Evolutionary conservation across 169 alveolate genomes (phyloP).

Genomic region (Plasmodium fragile): DNA sequence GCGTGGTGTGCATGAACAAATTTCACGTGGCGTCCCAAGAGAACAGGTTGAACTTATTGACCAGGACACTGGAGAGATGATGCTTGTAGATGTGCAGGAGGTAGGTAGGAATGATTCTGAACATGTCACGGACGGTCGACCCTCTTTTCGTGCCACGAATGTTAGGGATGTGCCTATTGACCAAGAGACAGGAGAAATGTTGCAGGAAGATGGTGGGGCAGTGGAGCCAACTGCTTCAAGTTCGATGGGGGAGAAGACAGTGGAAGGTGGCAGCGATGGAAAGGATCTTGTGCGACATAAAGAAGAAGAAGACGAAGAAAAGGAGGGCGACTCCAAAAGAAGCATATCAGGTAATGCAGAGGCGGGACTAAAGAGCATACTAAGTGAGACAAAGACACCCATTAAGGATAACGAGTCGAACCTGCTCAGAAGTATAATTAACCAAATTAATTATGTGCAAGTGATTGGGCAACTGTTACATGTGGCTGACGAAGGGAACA

Average conservation of each 20-base stretch:
- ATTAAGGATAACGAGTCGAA: not conserved
- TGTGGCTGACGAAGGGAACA: not conserved
- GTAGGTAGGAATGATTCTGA: not conserved
- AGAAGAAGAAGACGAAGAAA: not conserved
- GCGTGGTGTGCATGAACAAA: not conserved
- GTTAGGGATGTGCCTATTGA: not conserved
- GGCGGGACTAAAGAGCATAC: not conserved
- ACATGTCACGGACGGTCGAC: not conserved
- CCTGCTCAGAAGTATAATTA: not conserved
- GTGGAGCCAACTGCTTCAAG: not conserved
- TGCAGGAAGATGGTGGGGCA: not conserved
- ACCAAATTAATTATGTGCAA: not conserved
- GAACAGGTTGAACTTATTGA: not conserved
- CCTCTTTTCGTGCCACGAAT: not conserved
- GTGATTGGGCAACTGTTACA: not conserved
- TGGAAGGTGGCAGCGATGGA: not conserved
- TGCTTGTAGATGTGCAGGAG: not conserved
- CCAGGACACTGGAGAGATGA: not conserved
- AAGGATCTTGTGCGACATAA: not conserved
- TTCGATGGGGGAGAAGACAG: not conserved
- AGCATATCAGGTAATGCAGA: not conserved
- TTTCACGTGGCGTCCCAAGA: not conserved
- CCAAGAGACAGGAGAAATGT: not conserved
- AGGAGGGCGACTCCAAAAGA: not conserved
- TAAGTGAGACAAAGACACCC: not conserved